Percentiles rank a stretch among this genome's conserved stretches.
These are phyloP conservation scores for Fagopyrum homotropicum DNA, from an alignment of 148 eudicot genomes.

Conservation along the genomic window DNA sequence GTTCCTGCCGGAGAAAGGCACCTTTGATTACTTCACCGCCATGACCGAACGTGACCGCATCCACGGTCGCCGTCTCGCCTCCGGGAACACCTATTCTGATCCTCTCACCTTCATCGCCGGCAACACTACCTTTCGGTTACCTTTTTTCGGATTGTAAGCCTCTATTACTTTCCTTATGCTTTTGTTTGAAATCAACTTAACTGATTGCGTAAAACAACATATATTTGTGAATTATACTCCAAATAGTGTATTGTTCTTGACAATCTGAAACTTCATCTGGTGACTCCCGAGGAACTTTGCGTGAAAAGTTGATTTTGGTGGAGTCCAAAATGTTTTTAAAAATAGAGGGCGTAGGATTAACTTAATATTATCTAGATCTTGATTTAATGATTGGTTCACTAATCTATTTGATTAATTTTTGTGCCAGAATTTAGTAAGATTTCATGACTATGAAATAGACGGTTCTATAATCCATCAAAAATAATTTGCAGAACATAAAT, in stretches of 20 bases:
- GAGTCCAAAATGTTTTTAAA: too few relatives aligned
- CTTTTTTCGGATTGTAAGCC: constrained; percentile 65
- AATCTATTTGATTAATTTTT: background rate
- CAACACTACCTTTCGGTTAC: constrained; percentile 50
- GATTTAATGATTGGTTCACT: background rate
- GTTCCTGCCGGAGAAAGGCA: background rate
- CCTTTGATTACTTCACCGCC: constrained; percentile 2
- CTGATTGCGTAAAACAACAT: background rate
- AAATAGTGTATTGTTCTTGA: too few relatives aligned
- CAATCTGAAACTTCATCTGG: too few relatives aligned
- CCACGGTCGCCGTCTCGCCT: constrained; percentile 52
- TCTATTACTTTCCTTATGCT: background rate
- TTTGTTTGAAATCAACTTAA: background rate
- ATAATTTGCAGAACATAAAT: background rate
- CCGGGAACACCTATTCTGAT: constrained; percentile 14
- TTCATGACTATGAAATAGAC: background rate
- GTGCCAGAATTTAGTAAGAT: too few relatives aligned
- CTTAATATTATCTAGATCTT: too few relatives aligned
- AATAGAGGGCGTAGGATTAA: too few relatives aligned
- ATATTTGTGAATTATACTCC: too few relatives aligned
- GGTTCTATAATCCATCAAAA: too few relatives aligned
- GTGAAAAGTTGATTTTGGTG: too few relatives aligned
- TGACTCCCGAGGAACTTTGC: too few relatives aligned
- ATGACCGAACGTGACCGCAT: constrained; percentile 10
- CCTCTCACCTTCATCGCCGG: constrained; percentile 50